A percentile compares a stretch with the other conserved stretches of the same genome.
phyloP scores from a whole-genome alignment of 495 filamentous ascomycete genomes.

The Hypoxylon trugodes region DNA sequence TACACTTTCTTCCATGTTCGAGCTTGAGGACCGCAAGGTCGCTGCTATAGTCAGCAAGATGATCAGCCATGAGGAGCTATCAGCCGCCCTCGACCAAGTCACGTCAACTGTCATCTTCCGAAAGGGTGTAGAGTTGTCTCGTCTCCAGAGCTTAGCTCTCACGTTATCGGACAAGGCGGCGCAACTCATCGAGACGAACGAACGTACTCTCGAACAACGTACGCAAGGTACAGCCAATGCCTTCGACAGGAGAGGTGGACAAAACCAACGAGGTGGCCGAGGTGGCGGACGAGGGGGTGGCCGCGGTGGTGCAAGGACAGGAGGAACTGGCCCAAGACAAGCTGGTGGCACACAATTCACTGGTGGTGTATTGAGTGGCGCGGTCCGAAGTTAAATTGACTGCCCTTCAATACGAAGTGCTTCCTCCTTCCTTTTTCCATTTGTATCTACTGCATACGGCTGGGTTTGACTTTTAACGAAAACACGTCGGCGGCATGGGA shows the following conservation, averaged over 20 bases:
- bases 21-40: constrained; percentile 88
- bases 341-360: constrained; percentile 67
- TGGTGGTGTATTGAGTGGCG: constrained; percentile 64
- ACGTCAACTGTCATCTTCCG: constrained; percentile 98
- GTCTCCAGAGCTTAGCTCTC: constrained; percentile 93
- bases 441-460: constrained; percentile 44
- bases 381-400: constrained; percentile 58
- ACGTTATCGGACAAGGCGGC: constrained; percentile 96
- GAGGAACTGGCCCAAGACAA: constrained; percentile 62
- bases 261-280: constrained; percentile 76
- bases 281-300: constrained; percentile 72
- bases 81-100: constrained; percentile 96
- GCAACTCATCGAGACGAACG: constrained; percentile 94
- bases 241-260: constrained; percentile 86
- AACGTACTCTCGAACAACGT: constrained; percentile 93
- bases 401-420: constrained; percentile 4
- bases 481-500: constrained; percentile 31
- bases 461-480: constrained; percentile 37
- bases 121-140: constrained; percentile 96
- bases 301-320: constrained; percentile 68
- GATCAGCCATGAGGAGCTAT: constrained; percentile 98
- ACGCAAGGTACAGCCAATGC: constrained; percentile 95
- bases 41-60: constrained; percentile 96
- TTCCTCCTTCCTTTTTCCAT: constrained; percentile 26
- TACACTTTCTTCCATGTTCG: constrained; percentile 93